phyloP scores from a whole-genome alignment of 805 yeast genomes.

The Teunomyces cretensis region DNA sequence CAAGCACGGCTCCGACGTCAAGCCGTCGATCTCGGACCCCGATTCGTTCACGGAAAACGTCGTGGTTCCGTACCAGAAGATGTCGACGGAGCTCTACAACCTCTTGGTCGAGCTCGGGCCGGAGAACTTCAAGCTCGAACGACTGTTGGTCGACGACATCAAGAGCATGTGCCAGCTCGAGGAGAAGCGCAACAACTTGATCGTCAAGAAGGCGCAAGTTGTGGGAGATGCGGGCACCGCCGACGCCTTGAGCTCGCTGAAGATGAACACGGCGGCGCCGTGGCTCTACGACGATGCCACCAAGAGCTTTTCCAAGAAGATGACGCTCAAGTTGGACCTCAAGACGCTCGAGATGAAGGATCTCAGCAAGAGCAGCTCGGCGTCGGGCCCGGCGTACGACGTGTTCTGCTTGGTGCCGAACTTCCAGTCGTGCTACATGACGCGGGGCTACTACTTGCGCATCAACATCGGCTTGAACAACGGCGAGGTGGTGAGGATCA shows the following conservation, averaged over 20 bases:
- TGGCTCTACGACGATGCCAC: constrained; percentile 6
- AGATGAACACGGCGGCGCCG: constrained; percentile 7
- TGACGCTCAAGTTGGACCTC: constrained; percentile 16
- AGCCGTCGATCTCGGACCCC: constrained; percentile 7
- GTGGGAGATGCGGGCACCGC: constrained; percentile 9
- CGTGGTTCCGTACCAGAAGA: constrained; percentile 19
- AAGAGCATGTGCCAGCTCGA: constrained; percentile 26
- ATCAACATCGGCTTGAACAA: constrained; percentile 19
- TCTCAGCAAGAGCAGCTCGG: constrained; percentile 2
- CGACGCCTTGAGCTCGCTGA: constrained; percentile 6
- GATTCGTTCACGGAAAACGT: constrained; percentile 29
- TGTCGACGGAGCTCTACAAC: constrained; percentile 17
- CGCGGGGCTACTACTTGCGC: constrained; percentile 32
- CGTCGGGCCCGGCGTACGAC: constrained; percentile 15
- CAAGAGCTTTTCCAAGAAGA: constrained; percentile 9
- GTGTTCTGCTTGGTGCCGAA: constrained; percentile 33
- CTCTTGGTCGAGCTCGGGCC: constrained; percentile 20
- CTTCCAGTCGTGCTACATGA: constrained; percentile 36
- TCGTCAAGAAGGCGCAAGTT: constrained; percentile 9
- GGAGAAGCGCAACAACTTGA: constrained; percentile 25
- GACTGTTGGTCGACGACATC: constrained; percentile 28
- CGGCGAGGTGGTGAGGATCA: constrained; percentile 21
- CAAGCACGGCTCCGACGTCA: constrained; percentile 10
- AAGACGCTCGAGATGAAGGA: constrained; percentile 12
- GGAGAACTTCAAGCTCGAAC: constrained; percentile 28